Conservation (phyloP, 2,329 filamentous ascomycete species). For the Penicillium sp. region DNA sequence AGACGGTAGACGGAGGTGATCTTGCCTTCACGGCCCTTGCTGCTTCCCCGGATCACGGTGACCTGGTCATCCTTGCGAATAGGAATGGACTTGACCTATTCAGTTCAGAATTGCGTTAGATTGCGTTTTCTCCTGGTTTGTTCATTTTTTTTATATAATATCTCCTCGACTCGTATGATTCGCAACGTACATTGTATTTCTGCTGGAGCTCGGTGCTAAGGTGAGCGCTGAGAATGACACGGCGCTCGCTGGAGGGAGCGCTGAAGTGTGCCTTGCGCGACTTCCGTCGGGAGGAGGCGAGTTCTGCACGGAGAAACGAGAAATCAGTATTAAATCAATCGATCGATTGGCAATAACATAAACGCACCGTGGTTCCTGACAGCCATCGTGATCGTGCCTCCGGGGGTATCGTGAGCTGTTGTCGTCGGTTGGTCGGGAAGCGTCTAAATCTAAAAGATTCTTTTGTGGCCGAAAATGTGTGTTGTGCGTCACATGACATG, state of each 20-base stretch:
- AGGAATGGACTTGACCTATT: slow-evolving; percentile 45
- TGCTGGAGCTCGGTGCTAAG: slow-evolving; percentile 96
- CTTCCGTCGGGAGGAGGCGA: slow-evolving; percentile 85
- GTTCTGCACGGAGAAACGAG: neutral
- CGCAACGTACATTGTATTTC: slow-evolving; percentile 85
- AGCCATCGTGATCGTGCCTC: neutral
- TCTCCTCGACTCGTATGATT: neutral
- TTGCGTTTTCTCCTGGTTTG: neutral
- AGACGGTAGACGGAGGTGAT: slow-evolving; percentile 96
- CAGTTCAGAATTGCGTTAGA: slow-evolving; percentile 16
- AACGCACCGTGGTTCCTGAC: neutral
- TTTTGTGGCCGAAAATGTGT: neutral
- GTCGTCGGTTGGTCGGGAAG: neutral
- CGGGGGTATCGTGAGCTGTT: neutral
- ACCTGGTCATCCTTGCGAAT: slow-evolving; percentile 98
- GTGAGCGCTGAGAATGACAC: slow-evolving; percentile 94
- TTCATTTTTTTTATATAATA: slow-evolving; percentile 15
- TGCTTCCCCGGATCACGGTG: slow-evolving; percentile 80
- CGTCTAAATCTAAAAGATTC: neutral
- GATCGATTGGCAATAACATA: neutral
- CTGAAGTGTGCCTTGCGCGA: slow-evolving; percentile 98
- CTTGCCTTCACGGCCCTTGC: slow-evolving; percentile 99
- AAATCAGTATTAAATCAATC: neutral
- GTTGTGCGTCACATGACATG: neutral
- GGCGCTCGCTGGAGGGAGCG: slow-evolving; percentile 89